Evolutionary conservation across 2,329 filamentous ascomycete species (phyloP).

Genomic region (Lojkania enalia): DNA sequence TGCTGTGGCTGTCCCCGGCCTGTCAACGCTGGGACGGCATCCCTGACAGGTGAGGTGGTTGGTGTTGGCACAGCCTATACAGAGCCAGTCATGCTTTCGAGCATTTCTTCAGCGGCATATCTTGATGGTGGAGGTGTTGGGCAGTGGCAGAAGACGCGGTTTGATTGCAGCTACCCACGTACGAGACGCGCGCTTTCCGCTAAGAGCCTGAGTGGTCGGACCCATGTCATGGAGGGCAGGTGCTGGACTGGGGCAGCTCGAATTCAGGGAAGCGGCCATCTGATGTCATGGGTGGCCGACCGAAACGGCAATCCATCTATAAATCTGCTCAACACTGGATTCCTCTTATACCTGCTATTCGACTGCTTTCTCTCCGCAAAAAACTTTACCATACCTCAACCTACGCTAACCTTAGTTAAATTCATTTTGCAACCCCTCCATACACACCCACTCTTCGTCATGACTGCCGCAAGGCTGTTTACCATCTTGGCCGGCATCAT

Average conservation of each 20-base stretch:
- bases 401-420: constrained; percentile 1
- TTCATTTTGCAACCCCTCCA: not conserved
- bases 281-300: constrained; percentile 14
- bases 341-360: not conserved
- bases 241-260: not conserved
- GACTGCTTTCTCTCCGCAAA: not conserved
- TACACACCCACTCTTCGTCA: constrained; percentile 10
- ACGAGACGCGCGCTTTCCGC: too few species aligned
- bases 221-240: too few species aligned
- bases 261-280: constrained; percentile 15
- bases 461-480: constrained; percentile 34
- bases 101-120: too few species aligned
- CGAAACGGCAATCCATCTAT: not conserved
- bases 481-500: constrained; percentile 41
- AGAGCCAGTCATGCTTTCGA: too few species aligned
- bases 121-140: too few species aligned
- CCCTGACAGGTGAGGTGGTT: too few species aligned
- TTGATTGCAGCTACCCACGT: too few species aligned
- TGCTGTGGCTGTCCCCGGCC: too few species aligned
- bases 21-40: too few species aligned
- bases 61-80: too few species aligned
- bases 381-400: not conserved
- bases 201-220: too few species aligned
- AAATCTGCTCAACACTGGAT: not conserved
- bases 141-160: too few species aligned